phyloP scores from a whole-genome alignment of 306 rosid genomes.

The Vachellia collinsii region DNA sequence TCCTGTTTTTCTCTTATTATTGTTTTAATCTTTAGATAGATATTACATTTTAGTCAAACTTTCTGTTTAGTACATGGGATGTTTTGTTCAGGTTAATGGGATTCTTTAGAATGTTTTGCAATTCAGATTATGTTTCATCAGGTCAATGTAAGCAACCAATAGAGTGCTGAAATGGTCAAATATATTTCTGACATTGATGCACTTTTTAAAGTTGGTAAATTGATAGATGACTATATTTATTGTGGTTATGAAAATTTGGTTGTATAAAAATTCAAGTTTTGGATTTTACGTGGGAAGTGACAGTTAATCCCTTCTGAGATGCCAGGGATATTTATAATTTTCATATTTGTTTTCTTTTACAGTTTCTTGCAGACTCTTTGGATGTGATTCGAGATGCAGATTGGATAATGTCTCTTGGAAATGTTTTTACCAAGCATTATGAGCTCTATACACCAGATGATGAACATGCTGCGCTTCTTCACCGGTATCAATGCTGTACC shows the following conservation, averaged over 20 bases:
- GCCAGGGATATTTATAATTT: slow-evolving; percentile 29
- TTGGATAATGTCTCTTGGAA: slow-evolving; percentile 92
- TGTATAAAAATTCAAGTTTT: slow-evolving; percentile 10
- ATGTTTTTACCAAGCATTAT: slow-evolving; percentile 85
- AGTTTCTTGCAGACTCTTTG: slow-evolving; percentile 97
- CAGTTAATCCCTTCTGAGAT: slow-evolving; percentile 29
- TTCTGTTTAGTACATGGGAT: slow-evolving; percentile 16
- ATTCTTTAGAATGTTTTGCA: slow-evolving; percentile 21
- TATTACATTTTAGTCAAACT: slow-evolving; percentile 27
- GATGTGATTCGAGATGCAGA: slow-evolving; percentile 88
- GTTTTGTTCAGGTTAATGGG: slow-evolving; percentile 21
- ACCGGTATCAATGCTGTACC: slow-evolving; percentile 64
- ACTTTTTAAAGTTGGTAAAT: slow-evolving; percentile 3
- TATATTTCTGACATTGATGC: slow-evolving; percentile 25
- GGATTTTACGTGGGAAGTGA: slow-evolving; percentile 26
- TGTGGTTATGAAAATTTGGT: slow-evolving; percentile 29
- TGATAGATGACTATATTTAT: slow-evolving; percentile 14
- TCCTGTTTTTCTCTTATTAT: slow-evolving; percentile 10
- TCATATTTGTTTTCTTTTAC: slow-evolving; percentile 45
- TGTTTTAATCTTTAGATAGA: slow-evolving; percentile 15
- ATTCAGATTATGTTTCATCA: slow-evolving; percentile 22
- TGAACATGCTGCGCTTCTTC: slow-evolving; percentile 95
- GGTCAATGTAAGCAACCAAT: slow-evolving; percentile 16
- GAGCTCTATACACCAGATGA: slow-evolving; percentile 87
- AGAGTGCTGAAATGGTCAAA: slow-evolving; percentile 25